phyloP scores from a whole-genome alignment of 2,329 filamentous ascomycete species.

The Zasmidium angulare region DNA sequence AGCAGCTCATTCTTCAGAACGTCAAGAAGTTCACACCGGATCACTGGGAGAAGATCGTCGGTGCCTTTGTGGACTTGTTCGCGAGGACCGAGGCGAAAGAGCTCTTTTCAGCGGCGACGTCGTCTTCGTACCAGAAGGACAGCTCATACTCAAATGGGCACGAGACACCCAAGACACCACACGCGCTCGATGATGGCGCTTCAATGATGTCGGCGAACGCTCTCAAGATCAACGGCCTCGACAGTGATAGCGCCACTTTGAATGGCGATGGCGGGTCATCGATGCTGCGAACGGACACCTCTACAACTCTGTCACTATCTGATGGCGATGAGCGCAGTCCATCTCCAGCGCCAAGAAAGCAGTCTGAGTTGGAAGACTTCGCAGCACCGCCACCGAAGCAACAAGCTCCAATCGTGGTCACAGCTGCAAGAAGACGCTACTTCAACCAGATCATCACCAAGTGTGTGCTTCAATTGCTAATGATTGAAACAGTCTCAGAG shows the following conservation, averaged over 20 bases:
- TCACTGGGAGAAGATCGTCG: conserved; percentile 94
- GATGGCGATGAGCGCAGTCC: conserved; percentile 17
- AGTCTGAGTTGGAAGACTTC: conserved; percentile 75
- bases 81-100: conserved; percentile 92
- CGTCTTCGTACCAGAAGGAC: conserved; percentile 32
- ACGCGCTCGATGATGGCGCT: conserved; percentile 16
- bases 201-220: conserved; percentile 35
- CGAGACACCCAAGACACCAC: conserved; percentile 17
- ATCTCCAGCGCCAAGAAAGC: conserved; percentile 22
- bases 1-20: conserved; percentile 94
- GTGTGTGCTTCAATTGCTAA: conserved; percentile 93
- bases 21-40: conserved; percentile 83
- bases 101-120: conserved; percentile 79
- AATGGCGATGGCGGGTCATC: conserved; percentile 22
- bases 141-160: conserved; percentile 24
- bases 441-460: conserved; percentile 99
- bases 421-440: conserved; percentile 86
- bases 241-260: conserved; percentile 16
- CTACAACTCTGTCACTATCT: conserved; percentile 18
- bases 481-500: conserved; percentile 99
- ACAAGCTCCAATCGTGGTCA: conserved; percentile 88
- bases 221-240: conserved; percentile 44
- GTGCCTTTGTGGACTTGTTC: conserved; percentile 93
- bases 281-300: conserved; percentile 12
- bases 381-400: conserved; percentile 66